These are phyloP conservation scores for Rosa rugosa DNA, from an alignment of 306 rosid genomes.

Conservation along the genomic window DNA sequence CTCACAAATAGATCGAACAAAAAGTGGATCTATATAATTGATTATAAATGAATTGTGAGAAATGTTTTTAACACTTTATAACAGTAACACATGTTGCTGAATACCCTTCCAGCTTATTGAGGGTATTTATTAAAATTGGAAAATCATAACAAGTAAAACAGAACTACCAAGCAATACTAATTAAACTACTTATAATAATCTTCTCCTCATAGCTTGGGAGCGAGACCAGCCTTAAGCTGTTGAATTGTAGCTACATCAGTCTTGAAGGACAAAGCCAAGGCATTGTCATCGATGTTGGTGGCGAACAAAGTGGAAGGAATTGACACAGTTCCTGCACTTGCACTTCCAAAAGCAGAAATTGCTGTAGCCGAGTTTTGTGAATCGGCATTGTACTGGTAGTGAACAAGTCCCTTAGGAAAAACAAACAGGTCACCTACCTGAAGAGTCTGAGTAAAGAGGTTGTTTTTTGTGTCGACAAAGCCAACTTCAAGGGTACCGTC, in stretches of 20 bases:
- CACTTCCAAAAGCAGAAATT: constrained; percentile 18
- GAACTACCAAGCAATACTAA: no score
- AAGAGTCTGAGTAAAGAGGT: constrained; percentile 3
- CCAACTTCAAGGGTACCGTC: constrained; percentile 9
- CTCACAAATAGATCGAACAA: no score
- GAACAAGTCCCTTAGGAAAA: constrained; percentile 15
- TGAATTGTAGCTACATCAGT: constrained; percentile 4
- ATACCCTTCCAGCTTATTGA: no score
- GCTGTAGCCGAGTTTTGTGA: neutral
- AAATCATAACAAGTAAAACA: no score
- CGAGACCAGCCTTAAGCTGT: constrained; percentile 15
- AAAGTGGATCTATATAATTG: no score
- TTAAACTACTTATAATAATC: neutral
- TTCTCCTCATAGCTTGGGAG: neutral
- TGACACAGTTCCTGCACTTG: constrained; percentile 12
- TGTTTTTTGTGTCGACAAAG: constrained; percentile 14
- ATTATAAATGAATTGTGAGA: no score
- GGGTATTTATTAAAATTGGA: no score
- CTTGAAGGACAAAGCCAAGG: constrained; percentile 7
- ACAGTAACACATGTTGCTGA: no score
- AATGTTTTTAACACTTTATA: no score
- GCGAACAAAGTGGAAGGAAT: neutral
- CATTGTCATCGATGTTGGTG: neutral
- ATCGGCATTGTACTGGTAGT: constrained; percentile 16
- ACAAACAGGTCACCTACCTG: constrained; percentile 11